These are phyloP conservation scores for Colletotrichum siamense DNA, from an alignment of 2,329 filamentous ascomycete species.

Conservation along the genomic window DNA sequence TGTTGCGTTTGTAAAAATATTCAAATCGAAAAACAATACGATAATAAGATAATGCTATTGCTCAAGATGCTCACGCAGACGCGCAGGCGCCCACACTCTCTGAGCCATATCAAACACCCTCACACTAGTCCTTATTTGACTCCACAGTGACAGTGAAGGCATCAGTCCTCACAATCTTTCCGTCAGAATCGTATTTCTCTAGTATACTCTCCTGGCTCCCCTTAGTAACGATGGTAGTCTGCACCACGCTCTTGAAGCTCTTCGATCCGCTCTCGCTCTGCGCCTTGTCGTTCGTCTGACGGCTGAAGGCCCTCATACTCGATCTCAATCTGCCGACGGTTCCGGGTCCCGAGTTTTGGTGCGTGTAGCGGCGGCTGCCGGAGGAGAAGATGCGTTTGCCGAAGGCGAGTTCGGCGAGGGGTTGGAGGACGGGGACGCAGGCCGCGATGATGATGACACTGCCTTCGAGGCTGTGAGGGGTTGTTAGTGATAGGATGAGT, in stretches of 20 bases:
- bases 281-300: background rate
- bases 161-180: background rate
- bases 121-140: background rate
- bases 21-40: background rate
- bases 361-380: background rate
- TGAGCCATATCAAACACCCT: background rate
- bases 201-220: background rate
- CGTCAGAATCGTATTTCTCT: background rate
- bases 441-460: slow-evolving; percentile 39
- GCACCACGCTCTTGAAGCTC: background rate
- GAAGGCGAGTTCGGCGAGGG: slow-evolving; percentile 24
- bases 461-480: slow-evolving; percentile 31
- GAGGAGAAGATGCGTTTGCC: slow-evolving; percentile 12
- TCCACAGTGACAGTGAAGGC: background rate
- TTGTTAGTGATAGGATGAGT: rapidly evolving
- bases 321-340: background rate
- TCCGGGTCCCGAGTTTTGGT: background rate
- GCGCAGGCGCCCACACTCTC: rapidly evolving
- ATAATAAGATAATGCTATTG: background rate
- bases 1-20: background rate
- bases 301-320: background rate
- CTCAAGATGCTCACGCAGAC: background rate
- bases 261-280: background rate
- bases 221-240: background rate
- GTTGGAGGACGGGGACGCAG: slow-evolving; percentile 38